Conservation (phyloP, 768 basidiomycete species). For the Roridomyces roridus region DNA sequence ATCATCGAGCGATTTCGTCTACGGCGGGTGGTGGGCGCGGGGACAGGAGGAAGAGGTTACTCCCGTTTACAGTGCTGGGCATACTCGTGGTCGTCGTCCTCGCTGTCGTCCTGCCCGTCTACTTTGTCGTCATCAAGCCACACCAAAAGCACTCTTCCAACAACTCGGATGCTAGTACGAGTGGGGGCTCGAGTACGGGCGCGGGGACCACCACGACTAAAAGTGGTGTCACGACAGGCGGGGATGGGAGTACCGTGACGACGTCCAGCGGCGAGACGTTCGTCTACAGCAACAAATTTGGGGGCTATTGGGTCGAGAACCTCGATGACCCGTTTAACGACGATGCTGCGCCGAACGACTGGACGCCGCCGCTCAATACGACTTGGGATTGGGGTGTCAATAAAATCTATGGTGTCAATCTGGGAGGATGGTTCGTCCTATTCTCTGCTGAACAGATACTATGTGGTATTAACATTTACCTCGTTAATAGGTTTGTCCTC, state of each 20-base stretch:
- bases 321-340: slow-evolving; percentile 63
- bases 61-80: slow-evolving; percentile 7
- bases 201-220: background rate
- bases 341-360: slow-evolving; percentile 60
- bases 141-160: slow-evolving; percentile 20
- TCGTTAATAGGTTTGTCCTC: no score
- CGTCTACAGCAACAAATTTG: slow-evolving; percentile 67
- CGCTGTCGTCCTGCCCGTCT: slow-evolving; percentile 54
- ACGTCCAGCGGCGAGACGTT: slow-evolving; percentile 59
- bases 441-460: no score
- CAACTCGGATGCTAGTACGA: background rate
- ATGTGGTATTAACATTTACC: no score
- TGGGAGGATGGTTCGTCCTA: slow-evolving; percentile 69
- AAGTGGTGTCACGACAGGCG: slow-evolving; percentile 44
- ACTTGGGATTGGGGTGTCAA: slow-evolving; percentile 63
- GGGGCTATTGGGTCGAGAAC: slow-evolving; percentile 53
- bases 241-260: slow-evolving; percentile 57
- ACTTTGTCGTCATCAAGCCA: slow-evolving; percentile 49
- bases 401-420: slow-evolving; percentile 51
- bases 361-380: slow-evolving; percentile 64
- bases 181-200: background rate
- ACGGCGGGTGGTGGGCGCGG: no score
- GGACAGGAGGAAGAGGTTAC: no score
- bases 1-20: no score
- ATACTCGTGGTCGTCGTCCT: slow-evolving; percentile 43